Conservation (phyloP, 1,284 basidiomycete genomes). For the Moesziomyces sp. region DNA sequence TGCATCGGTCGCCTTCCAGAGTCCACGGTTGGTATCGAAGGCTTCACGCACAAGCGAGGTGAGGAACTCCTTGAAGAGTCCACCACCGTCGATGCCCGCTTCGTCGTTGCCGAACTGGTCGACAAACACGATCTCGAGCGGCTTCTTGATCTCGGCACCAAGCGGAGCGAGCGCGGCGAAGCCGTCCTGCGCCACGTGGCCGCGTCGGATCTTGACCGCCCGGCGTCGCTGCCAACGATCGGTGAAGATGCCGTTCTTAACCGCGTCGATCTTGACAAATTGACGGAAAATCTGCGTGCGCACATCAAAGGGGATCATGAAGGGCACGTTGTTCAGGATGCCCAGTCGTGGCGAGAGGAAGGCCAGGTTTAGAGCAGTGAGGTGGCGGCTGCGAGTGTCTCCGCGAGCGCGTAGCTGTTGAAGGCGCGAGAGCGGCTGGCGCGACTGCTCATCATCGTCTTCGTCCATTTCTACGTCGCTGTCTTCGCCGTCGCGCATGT, state of each 20-base stretch:
- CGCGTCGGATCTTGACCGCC: slow-evolving; percentile 77
- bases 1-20: slow-evolving; percentile 89
- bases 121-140: slow-evolving; percentile 86
- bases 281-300: slow-evolving; percentile 83
- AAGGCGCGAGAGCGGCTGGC: slow-evolving; percentile 22
- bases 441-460: slow-evolving; percentile 6
- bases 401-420: slow-evolving; percentile 28
- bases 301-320: slow-evolving; percentile 91
- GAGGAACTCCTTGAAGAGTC: slow-evolving; percentile 97
- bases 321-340: slow-evolving; percentile 93
- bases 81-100: slow-evolving; percentile 94
- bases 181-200: slow-evolving; percentile 84
- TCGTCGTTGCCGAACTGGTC: slow-evolving; percentile 88
- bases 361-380: slow-evolving; percentile 75
- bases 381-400: slow-evolving; percentile 27
- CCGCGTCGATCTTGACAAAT: slow-evolving; percentile 52
- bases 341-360: slow-evolving; percentile 85
- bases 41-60: slow-evolving; percentile 83
- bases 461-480: slow-evolving; percentile 5
- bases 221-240: slow-evolving; percentile 29
- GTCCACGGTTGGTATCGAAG: slow-evolving; percentile 90
- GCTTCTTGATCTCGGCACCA: slow-evolving; percentile 80
- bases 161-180: slow-evolving; percentile 76
- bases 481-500: not conserved
- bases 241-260: slow-evolving; percentile 35